phyloP scores from a whole-genome alignment of 1,284 basidiomycete genomes.

The Papiliotrema flavescens region DNA sequence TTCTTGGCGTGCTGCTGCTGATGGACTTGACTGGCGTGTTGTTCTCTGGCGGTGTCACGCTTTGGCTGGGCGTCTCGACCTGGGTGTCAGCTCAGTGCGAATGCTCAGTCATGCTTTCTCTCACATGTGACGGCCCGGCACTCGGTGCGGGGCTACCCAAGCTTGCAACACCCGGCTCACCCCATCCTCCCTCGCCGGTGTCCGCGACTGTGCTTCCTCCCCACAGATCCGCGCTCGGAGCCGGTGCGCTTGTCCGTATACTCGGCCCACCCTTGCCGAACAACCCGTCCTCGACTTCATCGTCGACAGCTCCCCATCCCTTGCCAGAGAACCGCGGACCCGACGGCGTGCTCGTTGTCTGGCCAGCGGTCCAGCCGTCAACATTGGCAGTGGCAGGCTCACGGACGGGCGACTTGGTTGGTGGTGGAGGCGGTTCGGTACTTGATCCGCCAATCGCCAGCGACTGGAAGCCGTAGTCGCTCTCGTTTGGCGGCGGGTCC shows the following conservation, averaged over 20 bases:
- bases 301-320: constrained; percentile 36
- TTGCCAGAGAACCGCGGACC: constrained; percentile 28
- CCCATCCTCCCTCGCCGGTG: constrained; percentile 24
- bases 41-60: too few species aligned
- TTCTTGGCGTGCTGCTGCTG: constrained; percentile 10
- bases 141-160: background rate
- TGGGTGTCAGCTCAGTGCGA: too few species aligned
- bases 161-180: constrained; percentile 12
- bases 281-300: constrained; percentile 26
- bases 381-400: background rate
- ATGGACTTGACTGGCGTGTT: too few species aligned
- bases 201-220: background rate
- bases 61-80: too few species aligned
- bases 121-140: constrained; percentile 1
- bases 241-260: background rate
- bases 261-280: constrained; percentile 34
- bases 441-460: constrained; percentile 32
- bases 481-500: constrained; percentile 24
- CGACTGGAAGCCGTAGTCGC: constrained; percentile 36
- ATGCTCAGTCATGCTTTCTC: too few species aligned
- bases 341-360: constrained; percentile 5
- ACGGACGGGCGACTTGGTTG: constrained; percentile 4
- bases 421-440: constrained; percentile 1
- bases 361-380: background rate
- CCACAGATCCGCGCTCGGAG: constrained; percentile 9